Percentiles rank a stretch among this genome's conserved stretches.
Conservation (phyloP, 2,329 filamentous ascomycete species). For the Aotearoamyces nothofagi region DNA sequence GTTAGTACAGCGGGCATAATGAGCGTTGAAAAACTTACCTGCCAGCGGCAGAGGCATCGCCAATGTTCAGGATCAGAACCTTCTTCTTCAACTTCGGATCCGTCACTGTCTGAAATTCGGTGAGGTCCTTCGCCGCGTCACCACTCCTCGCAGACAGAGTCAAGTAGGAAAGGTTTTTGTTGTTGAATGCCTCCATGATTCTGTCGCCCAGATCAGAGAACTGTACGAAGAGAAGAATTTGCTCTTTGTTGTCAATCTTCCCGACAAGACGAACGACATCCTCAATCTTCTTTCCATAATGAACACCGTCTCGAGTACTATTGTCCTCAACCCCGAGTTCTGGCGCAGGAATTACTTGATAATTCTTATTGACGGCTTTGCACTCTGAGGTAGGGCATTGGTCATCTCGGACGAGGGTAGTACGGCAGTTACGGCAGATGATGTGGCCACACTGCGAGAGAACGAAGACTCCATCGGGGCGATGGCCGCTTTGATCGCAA, state of each 20-base stretch:
- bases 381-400: constrained; percentile 27
- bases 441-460: constrained; percentile 35
- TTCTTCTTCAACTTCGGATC: constrained; percentile 22
- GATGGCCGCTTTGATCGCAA: constrained; percentile 17
- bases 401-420: constrained; percentile 10
- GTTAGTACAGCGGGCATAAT: constrained; percentile 3
- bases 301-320: constrained; percentile 8
- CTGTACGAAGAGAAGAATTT: constrained; percentile 40
- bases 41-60: constrained; percentile 41
- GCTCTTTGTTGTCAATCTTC: constrained; percentile 25
- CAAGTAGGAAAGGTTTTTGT: constrained; percentile 18
- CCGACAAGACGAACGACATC: constrained; percentile 28
- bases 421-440: constrained; percentile 27
- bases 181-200: constrained; percentile 19
- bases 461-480: constrained; percentile 21
- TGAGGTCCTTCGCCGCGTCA: constrained; percentile 20
- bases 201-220: constrained; percentile 27
- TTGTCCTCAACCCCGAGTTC: constrained; percentile 20
- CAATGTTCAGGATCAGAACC: constrained; percentile 41
- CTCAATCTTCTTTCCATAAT: constrained; percentile 31
- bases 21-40: constrained; percentile 26
- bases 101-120: constrained; percentile 23
- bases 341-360: constrained; percentile 24
- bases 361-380: constrained; percentile 19
- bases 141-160: constrained; percentile 21